Base-by-base conservation (phyloP, 305 asterid genomes). In the Euphrasia arctica region DNA sequence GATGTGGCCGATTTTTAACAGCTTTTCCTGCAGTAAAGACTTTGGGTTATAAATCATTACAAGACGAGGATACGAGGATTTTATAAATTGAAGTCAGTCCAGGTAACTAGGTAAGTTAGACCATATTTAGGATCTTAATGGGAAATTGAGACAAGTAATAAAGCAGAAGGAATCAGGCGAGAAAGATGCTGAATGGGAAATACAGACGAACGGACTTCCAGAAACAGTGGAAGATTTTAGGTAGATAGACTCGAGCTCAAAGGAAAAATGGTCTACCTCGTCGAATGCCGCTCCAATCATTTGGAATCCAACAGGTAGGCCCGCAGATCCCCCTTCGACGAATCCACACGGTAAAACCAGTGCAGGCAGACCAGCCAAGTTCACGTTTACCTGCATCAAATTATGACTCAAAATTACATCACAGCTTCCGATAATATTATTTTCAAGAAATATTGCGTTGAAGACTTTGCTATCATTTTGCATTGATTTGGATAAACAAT, bases 281-380 rank as follows among this genome's bases (percentile, higher is more conserved):
- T 82, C 77, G 66, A 93, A 93, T 63, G 97, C 90, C 42, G 96
- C 85, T 70, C 98, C 97, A 51, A 93, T 90, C 85, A 93, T 85
- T 82, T 93, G 98, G 70, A 88, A 34, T 47, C 98, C 98, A 62
- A 90, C 83, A 2, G 97, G 97, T 58, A 93, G 82, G 60, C 79
- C 68, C 59, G 75, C 75, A 42, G 87, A 67, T 5, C 77, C 95
- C 64, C 82, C 86, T 62, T 77, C 73, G 64, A 76, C 87, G 76
- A 86, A 79, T 67, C 98, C 98, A 80, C 98, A 93, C 0, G 98
- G 97, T 71, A 93, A 70, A 78, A 90, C 98, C 72, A 93, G 76
- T 11, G 98, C 98, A 56, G 97, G 97, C 45, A 93, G 81, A 54
- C 98, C 98, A 74, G 97, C 95, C 87, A 90, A 79, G 87, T 93